Evolutionary conservation across 2,329 filamentous ascomycete species (phyloP), one percentile per base, ranked within the genome.

Genomic region (Macrophomina tecta): DNA sequence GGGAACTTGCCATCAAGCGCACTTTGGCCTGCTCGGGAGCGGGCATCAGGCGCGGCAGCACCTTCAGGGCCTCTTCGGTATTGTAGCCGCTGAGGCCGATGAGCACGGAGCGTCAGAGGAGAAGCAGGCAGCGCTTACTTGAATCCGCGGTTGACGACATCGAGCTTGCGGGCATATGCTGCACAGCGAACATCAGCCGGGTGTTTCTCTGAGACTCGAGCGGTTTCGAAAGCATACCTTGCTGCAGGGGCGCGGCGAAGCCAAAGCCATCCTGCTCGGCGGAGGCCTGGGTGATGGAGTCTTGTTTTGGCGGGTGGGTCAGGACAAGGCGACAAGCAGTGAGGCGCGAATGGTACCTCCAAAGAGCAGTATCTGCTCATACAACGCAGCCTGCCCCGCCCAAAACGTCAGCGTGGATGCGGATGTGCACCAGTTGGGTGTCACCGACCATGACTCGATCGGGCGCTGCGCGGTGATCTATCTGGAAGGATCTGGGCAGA

Each of bases 91-190:
- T 88, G 67, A 40, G 65, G 42, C 23, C 12, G 5, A 61, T 40
- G 56, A 36, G 34, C 28, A 45, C 3, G 45, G 66, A 42, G 18
- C n/a, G 23, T 11, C 8, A 12, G 16, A 5, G 48, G 12, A 48
- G 23, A 23, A 28, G n/a, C 42, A 49, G 12, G 34, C n/a, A 8
- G 52, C 1, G 23, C 42, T 30, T 53, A 87, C 72, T 88, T 91
- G 69, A 96, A 88, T 5, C 95, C 95, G 52, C 93, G 88, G 77
- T 97, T 97, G 73, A 98, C 82, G 55, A 98, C 88, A 80, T 98
- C 95, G 14, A 95, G 83, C 42, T 89, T 87, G 67, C 94, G 88
- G 60, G 88, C 86, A 75, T 92, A 94, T 66, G 86, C 92, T 94
- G 72, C 66, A 16, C 49, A n/a, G 52, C 42, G 18, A 23, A 23